Base-by-base conservation (phyloP, 192 early-diverging fungal genomes). In the Gonapodya prolifera region DNA sequence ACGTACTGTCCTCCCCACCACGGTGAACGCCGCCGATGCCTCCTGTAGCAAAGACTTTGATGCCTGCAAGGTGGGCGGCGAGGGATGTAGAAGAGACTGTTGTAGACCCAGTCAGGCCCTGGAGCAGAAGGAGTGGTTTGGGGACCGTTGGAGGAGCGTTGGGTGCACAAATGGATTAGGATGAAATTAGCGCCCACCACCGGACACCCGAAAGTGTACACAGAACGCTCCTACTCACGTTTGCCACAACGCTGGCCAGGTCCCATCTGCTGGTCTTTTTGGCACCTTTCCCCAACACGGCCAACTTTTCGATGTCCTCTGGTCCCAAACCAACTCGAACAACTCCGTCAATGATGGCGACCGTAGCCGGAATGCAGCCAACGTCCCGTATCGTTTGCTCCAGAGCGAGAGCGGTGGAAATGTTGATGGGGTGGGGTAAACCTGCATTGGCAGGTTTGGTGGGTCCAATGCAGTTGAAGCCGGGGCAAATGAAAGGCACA, bases 11-110 rank as follows among this genome's bases (percentile, higher is more conserved):
- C 81, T 91, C 90, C 18, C 87, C 94, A 2, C 91, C 94, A 2
- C 96, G 88, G 77, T 97, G 95, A 34, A 95, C 96, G 34, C 97
- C 97, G 35, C 97, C 97, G 75, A 99, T 98, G 1, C 96, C 97
- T 28, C 97, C 97, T 1, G 97, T 99, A 2, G 93, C 95, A 88
- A 99, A 99, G 0, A 99, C 84, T 35, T 81, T 79, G 75, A 99
- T 99, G 0, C 95, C 96, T 2, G 91, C 93, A 69, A 82, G 80
- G 78, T 94, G 87, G 1, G 97, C 96, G 1, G 92, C 87, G n/a
- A 94, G 75, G 91, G 96, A 94, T 0, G 96, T 99, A 1, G 90
- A 90, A 17, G 96, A 89, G 17, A 99, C 97, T 0, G 97, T 99
- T 0, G 97, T 99, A 1, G 94, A 91, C 0, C 97, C 97, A 0